phyloP scores from a whole-genome alignment of 352 stramenopile genomes.

The Peronosclerospora sorghi region DNA sequence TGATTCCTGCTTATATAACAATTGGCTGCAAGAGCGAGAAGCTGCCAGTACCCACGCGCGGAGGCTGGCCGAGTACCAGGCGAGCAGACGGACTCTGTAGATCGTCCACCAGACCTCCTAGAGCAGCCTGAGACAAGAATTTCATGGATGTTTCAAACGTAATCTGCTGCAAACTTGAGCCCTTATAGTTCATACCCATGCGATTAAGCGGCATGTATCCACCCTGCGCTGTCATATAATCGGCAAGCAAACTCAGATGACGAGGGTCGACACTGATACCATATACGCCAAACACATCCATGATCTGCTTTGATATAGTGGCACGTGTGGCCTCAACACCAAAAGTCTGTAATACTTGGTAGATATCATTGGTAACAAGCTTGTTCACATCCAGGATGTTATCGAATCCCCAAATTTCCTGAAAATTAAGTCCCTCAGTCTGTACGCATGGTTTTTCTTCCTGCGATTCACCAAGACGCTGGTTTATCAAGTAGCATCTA shows the following conservation, averaged over 20 bases:
- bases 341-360: constrained; percentile 92
- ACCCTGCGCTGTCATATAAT: constrained; percentile 99
- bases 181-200: constrained; percentile 93
- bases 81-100: constrained; percentile 91
- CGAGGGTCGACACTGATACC: constrained; percentile 97
- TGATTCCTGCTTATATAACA: constrained; percentile 41
- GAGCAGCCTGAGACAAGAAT: constrained; percentile 94
- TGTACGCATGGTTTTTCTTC: constrained; percentile 85
- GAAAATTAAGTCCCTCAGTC: constrained; percentile 97
- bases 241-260: constrained; percentile 97
- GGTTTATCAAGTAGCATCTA: constrained; percentile 84
- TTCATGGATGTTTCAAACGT: constrained; percentile 99
- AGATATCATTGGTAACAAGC: constrained; percentile 98
- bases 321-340: constrained; percentile 96
- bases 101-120: constrained; percentile 83
- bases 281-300: constrained; percentile 98
- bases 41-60: constrained; percentile 91
- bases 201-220: constrained; percentile 97
- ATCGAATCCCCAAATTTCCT: constrained; percentile 93
- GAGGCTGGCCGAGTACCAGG: constrained; percentile 91
- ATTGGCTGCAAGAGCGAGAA: constrained; percentile 90
- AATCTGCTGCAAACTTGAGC: constrained; percentile 97
- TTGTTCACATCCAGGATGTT: constrained; percentile 91
- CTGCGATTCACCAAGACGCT: constrained; percentile 62
- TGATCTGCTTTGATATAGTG: constrained; percentile 98